Conservation (phyloP, 345 rosid genomes). For the Gossypioides kirkii region DNA sequence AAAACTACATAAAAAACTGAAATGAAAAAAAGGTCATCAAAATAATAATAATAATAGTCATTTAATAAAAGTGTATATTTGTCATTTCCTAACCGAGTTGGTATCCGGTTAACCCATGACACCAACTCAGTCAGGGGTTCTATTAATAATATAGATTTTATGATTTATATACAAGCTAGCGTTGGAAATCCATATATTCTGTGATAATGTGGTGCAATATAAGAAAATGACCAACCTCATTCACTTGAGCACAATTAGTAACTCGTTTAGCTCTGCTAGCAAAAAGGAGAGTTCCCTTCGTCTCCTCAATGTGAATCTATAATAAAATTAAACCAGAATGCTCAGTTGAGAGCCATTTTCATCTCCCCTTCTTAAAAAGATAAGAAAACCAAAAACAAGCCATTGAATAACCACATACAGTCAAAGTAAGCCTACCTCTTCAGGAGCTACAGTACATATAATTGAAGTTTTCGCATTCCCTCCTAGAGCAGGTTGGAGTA, state of each 20-base stretch:
- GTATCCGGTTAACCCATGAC: no score
- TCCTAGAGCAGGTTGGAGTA: slow-evolving; percentile 97
- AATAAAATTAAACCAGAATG: slow-evolving; percentile 6
- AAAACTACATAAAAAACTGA: no score
- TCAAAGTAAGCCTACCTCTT: slow-evolving; percentile 54
- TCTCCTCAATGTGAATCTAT: slow-evolving; percentile 88
- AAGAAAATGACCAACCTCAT: slow-evolving; percentile 48
- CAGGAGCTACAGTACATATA: slow-evolving; percentile 94
- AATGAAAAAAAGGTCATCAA: no score
- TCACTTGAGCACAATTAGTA: slow-evolving; percentile 94
- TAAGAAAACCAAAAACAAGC: neutral
- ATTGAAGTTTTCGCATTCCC: slow-evolving; percentile 97
- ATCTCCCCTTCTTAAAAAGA: neutral
- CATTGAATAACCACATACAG: neutral
- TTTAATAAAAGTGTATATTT: no score
- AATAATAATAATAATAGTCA: no score
- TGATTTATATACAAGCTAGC: neutral
- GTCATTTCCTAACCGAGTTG: no score
- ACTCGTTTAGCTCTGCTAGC: slow-evolving; percentile 95
- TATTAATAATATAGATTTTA: neutral
- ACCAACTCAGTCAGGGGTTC: no score
- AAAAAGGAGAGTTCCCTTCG: slow-evolving; percentile 89
- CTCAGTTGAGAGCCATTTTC: neutral
- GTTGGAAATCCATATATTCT: slow-evolving; percentile 4
- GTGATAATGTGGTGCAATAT: slow-evolving; percentile 1